Conservation (phyloP, 2,329 filamentous ascomycete species). For the Diaporthe humulicola region DNA sequence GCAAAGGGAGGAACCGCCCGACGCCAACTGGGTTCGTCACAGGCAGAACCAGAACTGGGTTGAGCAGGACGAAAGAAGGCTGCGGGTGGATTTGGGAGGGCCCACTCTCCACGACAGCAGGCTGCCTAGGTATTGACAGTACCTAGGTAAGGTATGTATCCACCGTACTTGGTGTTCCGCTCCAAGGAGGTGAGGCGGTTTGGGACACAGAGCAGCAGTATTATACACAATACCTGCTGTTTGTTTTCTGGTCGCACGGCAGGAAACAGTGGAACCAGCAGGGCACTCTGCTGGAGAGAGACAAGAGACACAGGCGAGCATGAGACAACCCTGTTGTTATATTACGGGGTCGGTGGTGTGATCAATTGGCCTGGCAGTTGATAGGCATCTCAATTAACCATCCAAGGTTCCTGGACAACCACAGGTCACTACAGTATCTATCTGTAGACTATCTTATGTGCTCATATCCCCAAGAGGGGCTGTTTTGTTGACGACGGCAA, state of each 20-base stretch:
- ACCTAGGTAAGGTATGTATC: too few relatives aligned
- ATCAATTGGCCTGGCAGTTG: background rate
- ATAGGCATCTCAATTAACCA: background rate
- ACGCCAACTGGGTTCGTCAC: slow-evolving; percentile 8
- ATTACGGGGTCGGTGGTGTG: background rate
- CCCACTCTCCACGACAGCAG: slow-evolving; percentile 7
- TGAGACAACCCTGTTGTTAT: slow-evolving; percentile 24
- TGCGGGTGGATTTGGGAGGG: background rate
- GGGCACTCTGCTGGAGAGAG: background rate
- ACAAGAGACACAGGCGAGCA: background rate
- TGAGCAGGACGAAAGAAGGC: slow-evolving; percentile 17
- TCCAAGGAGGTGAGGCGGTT: background rate
- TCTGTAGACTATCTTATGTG: background rate
- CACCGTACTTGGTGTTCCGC: slow-evolving; percentile 3
- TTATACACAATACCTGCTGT: background rate
- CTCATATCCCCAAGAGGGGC: background rate
- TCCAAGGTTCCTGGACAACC: background rate
- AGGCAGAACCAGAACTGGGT: background rate
- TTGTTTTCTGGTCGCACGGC: slow-evolving; percentile 29
- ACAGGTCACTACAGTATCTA: background rate
- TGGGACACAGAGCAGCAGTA: background rate
- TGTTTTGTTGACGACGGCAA: slow-evolving; percentile 29
- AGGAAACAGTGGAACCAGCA: background rate
- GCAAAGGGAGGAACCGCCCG: slow-evolving; percentile 30
- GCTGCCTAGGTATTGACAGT: background rate